Evolutionary conservation across 257 asterid genomes (phyloP).

Genomic region (Penstemon eatonii): DNA sequence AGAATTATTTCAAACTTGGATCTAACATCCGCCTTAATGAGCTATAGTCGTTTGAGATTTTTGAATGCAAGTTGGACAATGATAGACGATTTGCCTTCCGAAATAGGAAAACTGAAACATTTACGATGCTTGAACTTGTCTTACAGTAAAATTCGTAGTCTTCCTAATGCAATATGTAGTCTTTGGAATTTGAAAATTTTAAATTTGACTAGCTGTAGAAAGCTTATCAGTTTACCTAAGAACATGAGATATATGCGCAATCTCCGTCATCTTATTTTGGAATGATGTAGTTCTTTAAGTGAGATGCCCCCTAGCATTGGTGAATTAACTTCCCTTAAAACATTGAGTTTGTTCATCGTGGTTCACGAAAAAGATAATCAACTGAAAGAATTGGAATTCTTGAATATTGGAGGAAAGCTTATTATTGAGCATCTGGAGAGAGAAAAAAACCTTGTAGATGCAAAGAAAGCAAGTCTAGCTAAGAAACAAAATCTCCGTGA

Average conservation of each 20-base stretch:
- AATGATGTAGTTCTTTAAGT: constrained; percentile 20
- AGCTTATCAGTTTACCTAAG: constrained; percentile 24
- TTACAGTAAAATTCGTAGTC: not conserved
- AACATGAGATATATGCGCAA: constrained; percentile 19
- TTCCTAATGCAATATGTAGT: constrained; percentile 13
- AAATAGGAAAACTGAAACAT: constrained; percentile 18
- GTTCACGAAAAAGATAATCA: constrained; percentile 21
- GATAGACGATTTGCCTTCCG: constrained; percentile 12
- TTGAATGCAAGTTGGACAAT: constrained; percentile 7
- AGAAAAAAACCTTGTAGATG: constrained; percentile 11
- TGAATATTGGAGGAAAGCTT: constrained; percentile 25
- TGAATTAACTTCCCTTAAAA: constrained; percentile 24
- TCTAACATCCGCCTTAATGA: not conserved
- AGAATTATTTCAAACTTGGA: not conserved
- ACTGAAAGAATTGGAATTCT: constrained; percentile 27
- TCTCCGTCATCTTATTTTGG: not conserved
- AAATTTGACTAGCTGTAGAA: not conserved
- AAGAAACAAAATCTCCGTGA: constrained; percentile 24
- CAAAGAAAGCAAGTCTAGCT: constrained; percentile 30
- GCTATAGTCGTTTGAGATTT: constrained; percentile 12
- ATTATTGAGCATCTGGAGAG: constrained; percentile 17
- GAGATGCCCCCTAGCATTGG: constrained; percentile 30
- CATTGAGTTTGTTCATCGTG: constrained; percentile 29
- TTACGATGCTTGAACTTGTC: constrained; percentile 25
- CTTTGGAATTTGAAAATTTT: constrained; percentile 30